Base-by-base conservation (phyloP, 1,284 basidiomycete species). In the Ustilago hordei region DNA sequence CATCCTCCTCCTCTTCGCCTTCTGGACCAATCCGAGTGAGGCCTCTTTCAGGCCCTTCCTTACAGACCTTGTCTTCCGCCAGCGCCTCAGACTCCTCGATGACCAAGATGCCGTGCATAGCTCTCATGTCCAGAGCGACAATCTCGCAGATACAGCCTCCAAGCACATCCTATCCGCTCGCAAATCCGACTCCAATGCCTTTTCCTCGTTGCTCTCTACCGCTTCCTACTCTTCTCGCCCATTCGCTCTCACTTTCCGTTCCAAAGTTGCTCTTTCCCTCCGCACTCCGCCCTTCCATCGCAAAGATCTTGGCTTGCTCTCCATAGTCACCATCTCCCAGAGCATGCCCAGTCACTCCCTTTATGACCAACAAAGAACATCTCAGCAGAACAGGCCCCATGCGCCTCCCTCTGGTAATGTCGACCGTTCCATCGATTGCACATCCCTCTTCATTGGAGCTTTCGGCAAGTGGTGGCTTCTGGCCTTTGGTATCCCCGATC, bases 1-100 rank as follows among this genome's bases (percentile, higher is more conserved):
- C 19, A 64, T 78, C 38, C 56, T 73, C n/a, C 60, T 80, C 32
- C 77, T 81, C 35, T 75, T 81, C 32, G 95, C 95, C 54, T 95
- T 95, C 88, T 90, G 95, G 86, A 94, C 94, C 47, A 97, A 96
- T 86, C 95, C 95, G 17, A 91, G 92, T 64, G 95, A 98, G 87
- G 91, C 91, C 53, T 95, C 94, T 3, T 98, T 98, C 87, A 91
- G 94, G 64, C 90, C 94, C 15, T 95, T 95, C 88, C 92, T 98
- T 81, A 98, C 95, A 38, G 95, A 97, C 85, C 92, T 94, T 84
- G 95, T 95, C 43, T 97, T 98, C 86, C 93, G 95, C 60, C 92
- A 94, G 69, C 95, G 98, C 86, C 90, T 98, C 66, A 93, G 91
- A 73, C 92, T 92, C 69, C 91, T 98, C 48, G 75, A 74, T 35